Evolutionary conservation across 768 basidiomycete species (phyloP), one percentile per base, ranked within the genome.

Genomic region (Mycena rosella): DNA sequence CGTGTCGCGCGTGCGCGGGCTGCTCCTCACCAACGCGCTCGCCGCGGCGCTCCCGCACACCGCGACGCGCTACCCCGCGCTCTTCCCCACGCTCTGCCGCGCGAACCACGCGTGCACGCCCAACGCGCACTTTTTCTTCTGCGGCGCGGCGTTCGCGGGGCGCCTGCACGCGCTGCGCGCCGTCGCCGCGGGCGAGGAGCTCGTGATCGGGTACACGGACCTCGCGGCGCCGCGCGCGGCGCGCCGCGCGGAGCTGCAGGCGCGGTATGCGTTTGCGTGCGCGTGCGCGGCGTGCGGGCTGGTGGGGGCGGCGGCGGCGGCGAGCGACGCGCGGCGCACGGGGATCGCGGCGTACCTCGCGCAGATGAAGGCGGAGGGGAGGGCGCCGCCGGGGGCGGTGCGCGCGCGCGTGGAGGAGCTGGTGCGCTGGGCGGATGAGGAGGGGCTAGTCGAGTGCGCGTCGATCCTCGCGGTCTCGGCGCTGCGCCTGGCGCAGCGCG

Each of bases 31-130:
- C 29, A 71, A 71, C 47, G 65, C 66, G 30, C 58, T 71, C 38
- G 30, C 36, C 26, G 53, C 58, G 10, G 47, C 24, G 34, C 0
- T 68, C 22, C 57, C 67, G 14, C 40, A 67, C 32, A 27, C 24
- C 11, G 13, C 27, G 22, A 20, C 32, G 29, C 63, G 8, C 14
- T 60, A 24, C 61, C 14, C 47, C 38, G 61, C 53, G 57, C 62
- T 71, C 48, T 71, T 68, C 56, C 47, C 62, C 17, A 3, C 22
- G 9, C 51, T 71, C n/a, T 65, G 70, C 55, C 57, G 66, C 40
- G 61, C 66, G 29, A 71, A 71, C 59, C 70, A 71, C 60, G 66
- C 40, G 47, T 71, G 70, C 44, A 24, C 48, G 2, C 70, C 70
- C 6, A 71, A 71, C 66, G 63, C 70, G 48, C 63, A 65, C 49